Percentiles rank a stretch among this genome's conserved stretches.
Conservation (phyloP, 1,284 basidiomycete genomes). For the Apiotrichum gracile region DNA sequence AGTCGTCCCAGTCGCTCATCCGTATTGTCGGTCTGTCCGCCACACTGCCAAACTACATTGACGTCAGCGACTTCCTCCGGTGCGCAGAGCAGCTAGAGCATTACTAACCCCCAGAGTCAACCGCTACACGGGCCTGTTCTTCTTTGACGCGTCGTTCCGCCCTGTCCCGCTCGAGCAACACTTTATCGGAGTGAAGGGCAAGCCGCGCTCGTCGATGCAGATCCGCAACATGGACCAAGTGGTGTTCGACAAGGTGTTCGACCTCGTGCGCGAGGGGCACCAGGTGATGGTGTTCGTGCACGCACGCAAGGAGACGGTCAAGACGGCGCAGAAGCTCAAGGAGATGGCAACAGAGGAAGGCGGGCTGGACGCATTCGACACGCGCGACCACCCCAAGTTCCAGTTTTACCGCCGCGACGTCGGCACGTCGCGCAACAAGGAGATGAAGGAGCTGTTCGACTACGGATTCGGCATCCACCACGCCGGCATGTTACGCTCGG, state of each 20-base stretch:
- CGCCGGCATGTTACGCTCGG: slow-evolving; percentile 92
- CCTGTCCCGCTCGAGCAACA: slow-evolving; percentile 97
- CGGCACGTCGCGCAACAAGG: slow-evolving; percentile 75
- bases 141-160: slow-evolving; percentile 95
- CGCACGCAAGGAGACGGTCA: slow-evolving; percentile 96
- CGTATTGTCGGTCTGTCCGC: slow-evolving; percentile 98
- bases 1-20: slow-evolving; percentile 93
- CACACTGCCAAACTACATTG: slow-evolving; percentile 94
- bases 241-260: slow-evolving; percentile 72
- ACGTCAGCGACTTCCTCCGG: slow-evolving; percentile 94
- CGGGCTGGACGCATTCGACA: slow-evolving; percentile 68
- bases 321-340: slow-evolving; percentile 76
- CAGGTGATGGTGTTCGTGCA: slow-evolving; percentile 99
- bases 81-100: slow-evolving; percentile 31
- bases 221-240: slow-evolving; percentile 84
- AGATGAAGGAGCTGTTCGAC: slow-evolving; percentile 94
- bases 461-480: slow-evolving; percentile 96
- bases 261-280: slow-evolving; percentile 78
- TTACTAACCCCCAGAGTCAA: slow-evolving; percentile 62
- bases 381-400: slow-evolving; percentile 70
- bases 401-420: slow-evolving; percentile 72
- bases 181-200: slow-evolving; percentile 94
- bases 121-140: slow-evolving; percentile 86
- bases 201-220: slow-evolving; percentile 66
- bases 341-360: slow-evolving; percentile 75